A percentile compares a stretch with the other conserved stretches of the same genome.
phyloP scores from a whole-genome alignment of 1,284 basidiomycete genomes.

The Ganoderma meredithae region DNA sequence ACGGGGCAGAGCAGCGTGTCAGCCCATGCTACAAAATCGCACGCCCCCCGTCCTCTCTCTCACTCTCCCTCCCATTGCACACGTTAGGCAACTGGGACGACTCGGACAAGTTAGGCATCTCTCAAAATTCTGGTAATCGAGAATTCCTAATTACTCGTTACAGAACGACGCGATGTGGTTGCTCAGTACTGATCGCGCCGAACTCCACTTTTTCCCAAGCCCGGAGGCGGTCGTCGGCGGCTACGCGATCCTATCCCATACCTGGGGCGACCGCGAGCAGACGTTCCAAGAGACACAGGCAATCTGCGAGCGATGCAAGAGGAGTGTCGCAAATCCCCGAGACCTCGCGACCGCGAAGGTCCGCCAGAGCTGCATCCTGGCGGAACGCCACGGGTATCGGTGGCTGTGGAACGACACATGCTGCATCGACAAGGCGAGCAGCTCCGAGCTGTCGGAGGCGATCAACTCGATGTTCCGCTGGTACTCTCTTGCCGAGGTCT shows the following conservation, averaged over 20 bases:
- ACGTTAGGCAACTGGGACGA: background rate
- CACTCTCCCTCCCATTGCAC: background rate
- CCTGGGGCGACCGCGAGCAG: constrained; percentile 11
- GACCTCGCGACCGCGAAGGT: background rate
- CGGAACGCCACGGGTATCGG: constrained; percentile 3
- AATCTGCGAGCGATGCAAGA: background rate
- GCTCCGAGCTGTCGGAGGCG: background rate
- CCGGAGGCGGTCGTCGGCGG: constrained; percentile 7
- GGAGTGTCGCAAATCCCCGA: background rate
- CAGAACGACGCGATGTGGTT: constrained; percentile 11
- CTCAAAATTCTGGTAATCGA: background rate
- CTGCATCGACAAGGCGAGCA: constrained; percentile 1
- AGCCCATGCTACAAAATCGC: background rate
- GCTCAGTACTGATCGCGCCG: constrained; percentile 5
- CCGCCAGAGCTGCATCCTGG: background rate
- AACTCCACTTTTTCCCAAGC: constrained; percentile 4
- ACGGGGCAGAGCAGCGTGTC: background rate
- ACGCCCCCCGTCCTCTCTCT: background rate
- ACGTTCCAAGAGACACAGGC: constrained; percentile 10
- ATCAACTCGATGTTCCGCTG: constrained; percentile 4
- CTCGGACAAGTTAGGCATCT: background rate
- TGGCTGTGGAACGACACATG: background rate
- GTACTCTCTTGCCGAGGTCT: background rate
- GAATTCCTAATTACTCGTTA: background rate
- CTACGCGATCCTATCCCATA: constrained; percentile 18